phyloP scores from a whole-genome alignment of 2,329 filamentous ascomycete species.

The Rosellinia necatrix region DNA sequence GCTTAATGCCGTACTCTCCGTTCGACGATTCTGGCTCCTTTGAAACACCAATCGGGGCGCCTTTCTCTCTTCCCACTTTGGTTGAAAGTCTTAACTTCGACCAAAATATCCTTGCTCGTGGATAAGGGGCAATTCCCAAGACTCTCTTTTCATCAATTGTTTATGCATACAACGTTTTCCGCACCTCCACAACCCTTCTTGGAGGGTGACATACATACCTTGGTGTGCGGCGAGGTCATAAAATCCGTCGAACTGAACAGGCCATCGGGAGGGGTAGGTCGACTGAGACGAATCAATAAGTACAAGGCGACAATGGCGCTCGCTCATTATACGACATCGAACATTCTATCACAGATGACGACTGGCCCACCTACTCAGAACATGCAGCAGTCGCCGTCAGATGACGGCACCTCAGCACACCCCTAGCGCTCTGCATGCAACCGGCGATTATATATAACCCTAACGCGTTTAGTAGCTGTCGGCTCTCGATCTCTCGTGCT shows the following conservation, averaged over 20 bases:
- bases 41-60: background rate
- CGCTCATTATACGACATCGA: constrained; percentile 12
- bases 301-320: constrained; percentile 10
- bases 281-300: constrained; percentile 25
- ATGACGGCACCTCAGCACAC: constrained; percentile 32
- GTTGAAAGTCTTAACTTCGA: constrained; percentile 6
- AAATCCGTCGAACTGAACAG: constrained; percentile 7
- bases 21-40: constrained; percentile 11
- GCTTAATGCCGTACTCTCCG: constrained; percentile 36
- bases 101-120: constrained; percentile 9
- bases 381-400: constrained; percentile 36
- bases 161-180: constrained; percentile 4
- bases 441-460: constrained; percentile 27
- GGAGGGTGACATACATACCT: constrained; percentile 4
- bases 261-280: constrained; percentile 32
- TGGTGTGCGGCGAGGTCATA: constrained; percentile 15
- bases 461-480: constrained; percentile 5
- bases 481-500: background rate
- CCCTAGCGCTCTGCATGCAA: constrained; percentile 31
- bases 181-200: constrained; percentile 12
- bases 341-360: constrained; percentile 35
- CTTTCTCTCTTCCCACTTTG: constrained; percentile 1
- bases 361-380: constrained; percentile 33
- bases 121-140: constrained; percentile 3
- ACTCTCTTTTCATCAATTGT: constrained; percentile 5